These are phyloP conservation scores for Aureobasidium vineae DNA, from an alignment of 2,329 filamentous ascomycete species.

Conservation along the genomic window DNA sequence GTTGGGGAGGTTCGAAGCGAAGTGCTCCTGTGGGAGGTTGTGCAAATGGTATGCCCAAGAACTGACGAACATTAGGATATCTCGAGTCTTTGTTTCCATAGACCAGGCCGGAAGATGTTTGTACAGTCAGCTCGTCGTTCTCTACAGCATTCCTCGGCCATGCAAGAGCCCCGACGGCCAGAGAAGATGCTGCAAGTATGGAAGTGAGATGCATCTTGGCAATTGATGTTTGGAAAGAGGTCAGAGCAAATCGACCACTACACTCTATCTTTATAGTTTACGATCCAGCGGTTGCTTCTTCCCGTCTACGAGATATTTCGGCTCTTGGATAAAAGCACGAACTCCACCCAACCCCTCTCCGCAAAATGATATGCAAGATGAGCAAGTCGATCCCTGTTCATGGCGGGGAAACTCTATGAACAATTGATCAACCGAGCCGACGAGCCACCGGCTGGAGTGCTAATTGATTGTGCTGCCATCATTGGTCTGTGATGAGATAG, in stretches of 20 bases:
- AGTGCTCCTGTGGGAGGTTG: constrained; percentile 32
- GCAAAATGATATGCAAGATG: constrained; percentile 17
- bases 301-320: background rate
- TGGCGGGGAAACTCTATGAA: constrained; percentile 20
- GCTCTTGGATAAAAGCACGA: constrained; percentile 11
- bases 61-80: constrained; percentile 30
- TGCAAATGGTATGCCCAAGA: constrained; percentile 34
- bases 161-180: background rate
- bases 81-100: constrained; percentile 28
- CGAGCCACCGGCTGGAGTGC: background rate
- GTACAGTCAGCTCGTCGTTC: constrained; percentile 1
- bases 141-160: background rate
- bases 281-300: background rate
- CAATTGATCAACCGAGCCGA: background rate
- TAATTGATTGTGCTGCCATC: background rate
- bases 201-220: constrained; percentile 15
- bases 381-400: constrained; percentile 11
- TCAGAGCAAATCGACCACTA: background rate
- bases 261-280: background rate
- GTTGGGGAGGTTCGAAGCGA: constrained; percentile 31
- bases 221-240: background rate
- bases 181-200: background rate
- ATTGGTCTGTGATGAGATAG: background rate
- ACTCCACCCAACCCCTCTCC: constrained; percentile 21
- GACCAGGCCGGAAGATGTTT: constrained; percentile 28